Base-by-base conservation (phyloP, 2,329 filamentous ascomycete genomes). In the Saccharata proteae region DNA sequence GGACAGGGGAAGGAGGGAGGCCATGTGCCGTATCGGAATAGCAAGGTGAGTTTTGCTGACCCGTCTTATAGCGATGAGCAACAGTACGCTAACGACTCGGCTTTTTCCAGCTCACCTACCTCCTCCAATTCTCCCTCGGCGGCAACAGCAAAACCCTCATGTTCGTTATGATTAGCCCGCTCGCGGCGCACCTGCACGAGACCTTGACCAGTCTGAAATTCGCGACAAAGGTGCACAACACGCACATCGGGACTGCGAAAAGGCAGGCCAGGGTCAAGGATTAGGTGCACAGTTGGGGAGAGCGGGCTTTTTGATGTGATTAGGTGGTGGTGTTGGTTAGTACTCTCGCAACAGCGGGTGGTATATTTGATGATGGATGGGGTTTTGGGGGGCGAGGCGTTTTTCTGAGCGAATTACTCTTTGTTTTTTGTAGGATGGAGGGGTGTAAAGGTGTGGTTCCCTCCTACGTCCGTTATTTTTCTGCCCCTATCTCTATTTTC, bases 111-210 rank as follows among this genome's bases (percentile, higher is more conserved):
- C 69, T 98, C 42, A 98, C 90, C 6, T 93, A 94, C 50, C 69
- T 98, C 27, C 69, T 98, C 21, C 84, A 96, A 71, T 92, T 90
- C 51, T 93, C 84, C 3, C 65, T 98, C 6, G 88, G 90, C 4
- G 90, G 90, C 11, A 94, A 93, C 55, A 90, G 80, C 44, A 93
- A 94, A 61, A 98, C 90, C 1, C 77, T 98, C 46, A 98, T 98
- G 90, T 93, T 98, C 55, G 84, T 96, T 53, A 96, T 96, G 86
- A 81, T 93, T 35, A 90, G 80, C 44, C 90, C 90, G 19, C 64
- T 96, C 37, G 82, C 92, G 61, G 80, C 77, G 5, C 90, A 96
- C 61, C 64, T 94, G 41, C 80, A 79, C 48, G 90, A 98, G 65
- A 94, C 86, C 3, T 65, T 94, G 52, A 93, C 86, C 26, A 94